A percentile compares a stretch with the other conserved stretches of the same genome.
phyloP scores from a whole-genome alignment of 345 rosid species.

The Aquilaria malaccensis region DNA sequence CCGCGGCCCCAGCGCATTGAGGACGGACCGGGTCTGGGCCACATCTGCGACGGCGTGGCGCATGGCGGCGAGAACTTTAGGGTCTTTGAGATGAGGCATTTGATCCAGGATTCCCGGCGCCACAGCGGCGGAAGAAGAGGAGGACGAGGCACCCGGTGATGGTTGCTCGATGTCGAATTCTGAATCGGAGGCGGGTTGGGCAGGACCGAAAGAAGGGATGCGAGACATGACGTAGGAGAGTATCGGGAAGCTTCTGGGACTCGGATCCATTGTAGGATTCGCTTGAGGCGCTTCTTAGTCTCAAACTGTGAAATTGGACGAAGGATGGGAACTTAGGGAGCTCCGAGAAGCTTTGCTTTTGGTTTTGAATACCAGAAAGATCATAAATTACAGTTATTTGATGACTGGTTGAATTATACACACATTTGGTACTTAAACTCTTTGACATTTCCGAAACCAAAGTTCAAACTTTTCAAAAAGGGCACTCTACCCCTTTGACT shows the following conservation, averaged over 20 bases:
- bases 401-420: too few relatives aligned
- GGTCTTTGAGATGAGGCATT: constrained; percentile 64
- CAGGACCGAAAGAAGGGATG: constrained; percentile 53
- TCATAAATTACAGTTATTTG: too few relatives aligned
- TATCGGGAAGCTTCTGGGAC: constrained; percentile 58
- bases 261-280: constrained; percentile 55
- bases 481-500: too few relatives aligned
- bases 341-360: too few relatives aligned
- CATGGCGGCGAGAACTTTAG: constrained; percentile 70
- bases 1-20: constrained; percentile 75
- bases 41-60: constrained; percentile 64
- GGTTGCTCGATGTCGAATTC: constrained; percentile 23
- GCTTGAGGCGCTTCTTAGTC: too few relatives aligned
- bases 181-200: constrained; percentile 28
- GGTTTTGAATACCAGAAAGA: too few relatives aligned
- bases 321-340: too few relatives aligned
- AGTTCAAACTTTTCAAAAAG: too few relatives aligned
- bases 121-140: constrained; percentile 26
- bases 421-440: too few relatives aligned
- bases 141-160: constrained; percentile 18
- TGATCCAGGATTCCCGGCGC: constrained; percentile 28
- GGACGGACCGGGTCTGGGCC: constrained; percentile 72
- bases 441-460: too few relatives aligned
- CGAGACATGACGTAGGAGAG: constrained; percentile 83
- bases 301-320: too few relatives aligned